These are phyloP conservation scores for Annulohypoxylon moriforme DNA, from an alignment of 495 filamentous ascomycete species.

Conservation along the genomic window DNA sequence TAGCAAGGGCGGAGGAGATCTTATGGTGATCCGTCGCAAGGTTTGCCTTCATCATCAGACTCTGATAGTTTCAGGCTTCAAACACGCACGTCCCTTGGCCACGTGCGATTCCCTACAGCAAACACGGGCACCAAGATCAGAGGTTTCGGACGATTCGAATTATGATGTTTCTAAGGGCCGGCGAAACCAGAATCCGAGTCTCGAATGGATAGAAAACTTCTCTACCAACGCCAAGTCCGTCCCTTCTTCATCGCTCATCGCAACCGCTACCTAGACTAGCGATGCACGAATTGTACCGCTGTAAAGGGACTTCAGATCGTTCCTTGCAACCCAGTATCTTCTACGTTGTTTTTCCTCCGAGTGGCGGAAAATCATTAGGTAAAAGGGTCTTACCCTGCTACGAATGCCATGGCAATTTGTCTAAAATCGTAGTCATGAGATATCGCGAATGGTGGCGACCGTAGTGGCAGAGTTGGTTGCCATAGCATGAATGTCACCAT, in stretches of 20 bases:
- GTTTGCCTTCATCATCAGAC: conserved; percentile 37
- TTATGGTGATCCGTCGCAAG: conserved; percentile 37
- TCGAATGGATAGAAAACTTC: neutral
- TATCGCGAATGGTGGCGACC: neutral
- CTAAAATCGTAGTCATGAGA: neutral
- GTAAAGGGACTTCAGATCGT: conserved; percentile 13
- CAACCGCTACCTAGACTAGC: neutral
- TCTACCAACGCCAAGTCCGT: conserved; percentile 2
- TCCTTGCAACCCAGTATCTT: conserved; percentile 6
- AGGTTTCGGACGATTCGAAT: conserved; percentile 14
- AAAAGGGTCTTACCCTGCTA: neutral
- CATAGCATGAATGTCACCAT: conserved; percentile 10
- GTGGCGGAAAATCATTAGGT: neutral
- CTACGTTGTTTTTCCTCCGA: neutral
- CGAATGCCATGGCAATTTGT: neutral
- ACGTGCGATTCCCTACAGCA: conserved; percentile 24
- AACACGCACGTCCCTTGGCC: conserved; percentile 37
- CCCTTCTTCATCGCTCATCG: conserved; percentile 1
- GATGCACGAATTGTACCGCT: neutral
- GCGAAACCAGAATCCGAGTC: conserved; percentile 15
- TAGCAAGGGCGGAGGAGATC: conserved; percentile 19
- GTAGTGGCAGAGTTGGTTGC: conserved; percentile 3
- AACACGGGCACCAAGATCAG: neutral
- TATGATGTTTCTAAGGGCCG: conserved; percentile 16
- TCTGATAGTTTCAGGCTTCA: conserved; percentile 41